Base-by-base conservation (phyloP, 495 filamentous ascomycete species). In the Aeminium ludgeri region DNA sequence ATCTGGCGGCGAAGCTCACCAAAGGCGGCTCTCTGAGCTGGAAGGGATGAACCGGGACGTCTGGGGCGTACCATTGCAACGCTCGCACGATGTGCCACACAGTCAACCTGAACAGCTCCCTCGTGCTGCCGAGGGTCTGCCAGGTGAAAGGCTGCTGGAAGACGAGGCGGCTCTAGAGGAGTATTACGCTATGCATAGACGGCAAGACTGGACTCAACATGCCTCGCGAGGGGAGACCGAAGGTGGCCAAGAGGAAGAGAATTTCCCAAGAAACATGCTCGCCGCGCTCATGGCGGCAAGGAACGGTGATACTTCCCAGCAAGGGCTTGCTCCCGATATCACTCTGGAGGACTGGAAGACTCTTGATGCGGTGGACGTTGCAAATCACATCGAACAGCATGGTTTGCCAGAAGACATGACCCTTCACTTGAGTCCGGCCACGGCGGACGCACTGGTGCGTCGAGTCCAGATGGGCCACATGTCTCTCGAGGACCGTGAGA, bases 171-270 rank as follows among this genome's bases (percentile, higher is more conserved):
- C 16, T 10, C 38, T 50, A 10, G 42, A 50, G 30, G 38, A 47
- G 34, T 49, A 49, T 27, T 53, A 49, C 25, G 38, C 41, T 30
- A 41, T 47, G 34, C 17, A 50, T 8, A 36, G 43, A 25, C n/a
- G 43, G 34, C 49, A 52, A 19, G 46, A 55, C 25, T 37, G 46
- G 30, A 40, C 18, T 11, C 44, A 52, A 19, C 36, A 16, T 4
- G 31, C 31, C n/a, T 33, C 16, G 6, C 31, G 6, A 17, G 16
- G 31, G 4, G 12, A 3, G 3, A 33, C 31, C 4, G 31, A 11
- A 13, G 3, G 3, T 11, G 18, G 20, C 38, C 13, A 25, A 34
- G 13, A 11, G 8, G 20, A 44, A 20, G 40, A 33, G 1, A 31
- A 43, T 12, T 50, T 45, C 18, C 46, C 41, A 13, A 29, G 18